phyloP scores from a whole-genome alignment of 78 protist genomes.

The Chrysochromulina tobinii region DNA sequence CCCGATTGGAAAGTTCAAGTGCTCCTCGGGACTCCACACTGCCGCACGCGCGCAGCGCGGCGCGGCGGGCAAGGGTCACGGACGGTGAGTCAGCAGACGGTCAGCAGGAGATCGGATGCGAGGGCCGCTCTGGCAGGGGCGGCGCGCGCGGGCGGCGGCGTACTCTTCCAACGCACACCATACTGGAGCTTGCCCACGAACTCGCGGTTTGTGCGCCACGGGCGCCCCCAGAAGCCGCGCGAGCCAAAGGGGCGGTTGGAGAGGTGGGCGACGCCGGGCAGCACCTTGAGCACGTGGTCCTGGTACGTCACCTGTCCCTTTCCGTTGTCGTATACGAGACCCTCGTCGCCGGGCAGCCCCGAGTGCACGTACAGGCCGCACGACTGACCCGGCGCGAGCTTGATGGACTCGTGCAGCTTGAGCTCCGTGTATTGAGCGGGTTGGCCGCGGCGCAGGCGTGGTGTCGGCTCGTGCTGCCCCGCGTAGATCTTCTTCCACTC shows the following conservation, averaged over 20 bases:
- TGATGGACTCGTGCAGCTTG: not conserved
- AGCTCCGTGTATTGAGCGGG: not conserved
- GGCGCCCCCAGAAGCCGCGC: not conserved
- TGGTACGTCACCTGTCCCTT: not conserved
- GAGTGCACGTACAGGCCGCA: not conserved
- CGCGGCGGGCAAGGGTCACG: not conserved
- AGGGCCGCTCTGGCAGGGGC: not conserved
- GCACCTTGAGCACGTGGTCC: not conserved
- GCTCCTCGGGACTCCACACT: not conserved
- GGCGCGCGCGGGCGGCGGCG: not conserved
- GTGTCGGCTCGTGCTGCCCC: not conserved
- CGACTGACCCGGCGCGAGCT: not conserved
- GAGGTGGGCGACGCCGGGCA: constrained; percentile 52
- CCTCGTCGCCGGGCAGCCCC: constrained; percentile 27
- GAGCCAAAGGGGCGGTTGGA: constrained; percentile 29
- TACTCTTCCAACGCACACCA: not conserved
- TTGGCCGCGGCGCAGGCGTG: not conserved
- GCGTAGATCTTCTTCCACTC: constrained; percentile 20
- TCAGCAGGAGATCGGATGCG: not conserved
- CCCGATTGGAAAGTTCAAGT: not conserved
- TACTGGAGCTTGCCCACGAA: not conserved
- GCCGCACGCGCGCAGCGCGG: not conserved
- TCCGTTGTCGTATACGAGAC: constrained; percentile 47
- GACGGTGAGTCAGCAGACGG: too few species aligned
- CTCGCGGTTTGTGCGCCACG: constrained; percentile 46